phyloP scores from a whole-genome alignment of 2,329 filamentous ascomycete species.

The Didymella exigua region DNA sequence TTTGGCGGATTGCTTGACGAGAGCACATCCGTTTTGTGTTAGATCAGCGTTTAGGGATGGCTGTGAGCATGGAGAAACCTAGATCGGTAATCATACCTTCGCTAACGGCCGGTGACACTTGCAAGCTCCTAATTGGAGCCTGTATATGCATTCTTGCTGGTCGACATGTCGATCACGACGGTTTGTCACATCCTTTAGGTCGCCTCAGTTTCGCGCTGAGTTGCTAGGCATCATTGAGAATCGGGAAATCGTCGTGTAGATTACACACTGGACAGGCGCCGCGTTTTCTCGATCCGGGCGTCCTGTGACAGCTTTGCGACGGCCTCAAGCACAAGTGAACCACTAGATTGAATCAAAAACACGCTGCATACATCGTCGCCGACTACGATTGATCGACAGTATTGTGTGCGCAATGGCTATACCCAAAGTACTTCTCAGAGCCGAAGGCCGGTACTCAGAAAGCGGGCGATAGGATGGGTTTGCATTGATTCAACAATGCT shows the following conservation, averaged over 20 bases:
- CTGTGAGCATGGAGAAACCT: slow-evolving; percentile 25
- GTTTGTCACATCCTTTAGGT: slow-evolving; percentile 16
- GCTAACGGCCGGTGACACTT: slow-evolving; percentile 24
- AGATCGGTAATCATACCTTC: slow-evolving; percentile 20
- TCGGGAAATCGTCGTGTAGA: background rate
- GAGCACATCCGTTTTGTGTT: slow-evolving; percentile 18
- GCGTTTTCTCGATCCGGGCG: background rate
- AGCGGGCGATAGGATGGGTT: background rate
- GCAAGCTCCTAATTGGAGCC: slow-evolving; percentile 22
- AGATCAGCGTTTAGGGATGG: slow-evolving; percentile 28
- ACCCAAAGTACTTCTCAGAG: background rate
- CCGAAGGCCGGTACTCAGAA: background rate
- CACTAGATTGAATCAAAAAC: background rate
- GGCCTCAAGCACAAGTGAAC: background rate
- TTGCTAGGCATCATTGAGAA: slow-evolving; percentile 1
- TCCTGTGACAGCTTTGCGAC: slow-evolving; percentile 3
- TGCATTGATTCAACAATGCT: background rate
- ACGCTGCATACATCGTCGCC: slow-evolving; percentile 2
- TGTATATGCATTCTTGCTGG: background rate
- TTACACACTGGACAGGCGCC: background rate
- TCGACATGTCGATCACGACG: slow-evolving; percentile 19
- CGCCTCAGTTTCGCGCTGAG: slow-evolving; percentile 8
- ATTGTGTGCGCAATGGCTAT: background rate
- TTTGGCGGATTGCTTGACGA: slow-evolving; percentile 17
- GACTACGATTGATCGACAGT: background rate